A percentile compares a stretch with the other conserved stretches of the same genome.
These are phyloP conservation scores for Tothia fuscella DNA, from an alignment of 2,329 filamentous ascomycete genomes.

Conservation along the genomic window DNA sequence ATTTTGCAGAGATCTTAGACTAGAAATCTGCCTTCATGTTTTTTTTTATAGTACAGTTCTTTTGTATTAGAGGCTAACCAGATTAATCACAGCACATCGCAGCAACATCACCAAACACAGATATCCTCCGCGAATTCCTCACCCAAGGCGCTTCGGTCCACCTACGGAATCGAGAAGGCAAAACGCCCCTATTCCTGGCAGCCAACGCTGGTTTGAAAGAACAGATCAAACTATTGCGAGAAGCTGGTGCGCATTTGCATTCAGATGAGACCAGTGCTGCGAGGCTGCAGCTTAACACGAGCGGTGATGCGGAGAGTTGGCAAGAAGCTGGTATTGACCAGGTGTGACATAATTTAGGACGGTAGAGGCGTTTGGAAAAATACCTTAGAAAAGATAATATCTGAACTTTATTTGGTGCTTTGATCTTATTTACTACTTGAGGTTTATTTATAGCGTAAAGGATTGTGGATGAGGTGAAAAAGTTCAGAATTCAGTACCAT, in stretches of 20 bases:
- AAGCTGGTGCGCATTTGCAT: conserved; percentile 48
- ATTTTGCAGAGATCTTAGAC: neutral
- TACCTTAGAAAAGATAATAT: too few species aligned
- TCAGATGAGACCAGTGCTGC: conserved; percentile 43
- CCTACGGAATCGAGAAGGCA: conserved; percentile 44
- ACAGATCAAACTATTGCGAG: conserved; percentile 41
- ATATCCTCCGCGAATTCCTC: conserved; percentile 44
- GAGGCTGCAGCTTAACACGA: conserved; percentile 27
- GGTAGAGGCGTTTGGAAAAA: too few species aligned
- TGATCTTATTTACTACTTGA: too few species aligned
- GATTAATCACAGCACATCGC: conserved; percentile 38
- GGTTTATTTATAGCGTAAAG: too few species aligned
- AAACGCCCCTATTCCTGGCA: conserved; percentile 48
- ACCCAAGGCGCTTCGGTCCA: conserved; percentile 47
- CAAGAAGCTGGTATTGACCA: conserved; percentile 11
- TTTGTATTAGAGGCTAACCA: neutral
- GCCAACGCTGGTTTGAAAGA: conserved; percentile 43
- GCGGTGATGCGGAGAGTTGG: conserved; percentile 1
- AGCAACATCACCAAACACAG: conserved; percentile 41
- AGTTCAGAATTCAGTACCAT: too few species aligned
- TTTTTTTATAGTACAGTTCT: neutral
- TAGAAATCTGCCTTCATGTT: too few species aligned
- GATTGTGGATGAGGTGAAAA: too few species aligned
- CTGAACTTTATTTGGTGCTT: too few species aligned
- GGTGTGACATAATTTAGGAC: too few species aligned